phyloP scores from a whole-genome alignment of 2,329 filamentous ascomycete species.

The Scedosporium aurantiacum region DNA sequence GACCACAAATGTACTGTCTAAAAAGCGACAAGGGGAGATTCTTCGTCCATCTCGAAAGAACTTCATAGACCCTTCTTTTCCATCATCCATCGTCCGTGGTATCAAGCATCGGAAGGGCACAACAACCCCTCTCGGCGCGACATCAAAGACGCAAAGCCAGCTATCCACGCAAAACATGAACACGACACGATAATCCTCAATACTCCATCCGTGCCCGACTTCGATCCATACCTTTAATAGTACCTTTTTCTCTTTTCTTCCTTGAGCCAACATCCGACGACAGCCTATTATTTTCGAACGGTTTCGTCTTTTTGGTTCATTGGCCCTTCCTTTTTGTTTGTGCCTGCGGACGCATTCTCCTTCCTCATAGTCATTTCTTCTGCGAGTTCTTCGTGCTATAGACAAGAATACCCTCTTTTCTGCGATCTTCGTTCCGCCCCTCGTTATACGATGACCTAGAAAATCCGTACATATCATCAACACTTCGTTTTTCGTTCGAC shows the following conservation, averaged over 20 bases:
- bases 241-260: not conserved
- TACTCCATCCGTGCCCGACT: not conserved
- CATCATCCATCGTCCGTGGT: not conserved
- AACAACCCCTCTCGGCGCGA: not conserved
- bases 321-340: not conserved
- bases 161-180: not conserved
- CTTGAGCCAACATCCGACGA: not conserved
- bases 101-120: not conserved
- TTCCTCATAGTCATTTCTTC: not conserved
- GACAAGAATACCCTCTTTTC: not conserved
- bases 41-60: not conserved
- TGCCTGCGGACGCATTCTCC: not conserved
- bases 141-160: not conserved
- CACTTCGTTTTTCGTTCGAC: not conserved
- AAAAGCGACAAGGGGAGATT: not conserved
- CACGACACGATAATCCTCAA: not conserved
- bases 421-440: not conserved
- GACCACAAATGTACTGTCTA: not conserved
- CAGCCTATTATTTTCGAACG: not conserved
- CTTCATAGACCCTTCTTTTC: not conserved
- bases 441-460: not conserved
- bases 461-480: not conserved
- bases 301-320: not conserved
- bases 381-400: not conserved
- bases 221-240: not conserved